Conservation (phyloP, 2,329 filamentous ascomycete genomes). For the Beauveria sp. region DNA sequence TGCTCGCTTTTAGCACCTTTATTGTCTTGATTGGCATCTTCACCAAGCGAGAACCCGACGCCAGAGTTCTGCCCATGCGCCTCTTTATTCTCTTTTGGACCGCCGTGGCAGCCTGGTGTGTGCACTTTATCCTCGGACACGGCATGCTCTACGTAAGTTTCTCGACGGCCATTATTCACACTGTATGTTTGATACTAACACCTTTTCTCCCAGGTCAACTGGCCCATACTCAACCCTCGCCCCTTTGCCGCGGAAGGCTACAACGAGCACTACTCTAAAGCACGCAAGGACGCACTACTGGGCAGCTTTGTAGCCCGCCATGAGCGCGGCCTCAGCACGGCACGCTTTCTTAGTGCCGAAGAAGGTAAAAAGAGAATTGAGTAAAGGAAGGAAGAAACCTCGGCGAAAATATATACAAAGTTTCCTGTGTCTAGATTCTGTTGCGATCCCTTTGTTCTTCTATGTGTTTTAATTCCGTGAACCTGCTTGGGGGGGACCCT, state of each 20-base stretch:
- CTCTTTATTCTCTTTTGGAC: slow-evolving; percentile 77
- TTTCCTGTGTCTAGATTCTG: neutral
- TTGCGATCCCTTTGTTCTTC: neutral
- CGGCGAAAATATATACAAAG: neutral
- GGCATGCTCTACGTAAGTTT: slow-evolving; percentile 88
- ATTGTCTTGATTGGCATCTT: slow-evolving; percentile 69
- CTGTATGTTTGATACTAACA: slow-evolving; percentile 15
- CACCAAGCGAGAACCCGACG: slow-evolving; percentile 62
- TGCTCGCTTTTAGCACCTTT: slow-evolving; percentile 79
- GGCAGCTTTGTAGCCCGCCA: slow-evolving; percentile 63
- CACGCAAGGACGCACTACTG: slow-evolving; percentile 73
- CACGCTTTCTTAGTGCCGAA: slow-evolving; percentile 75
- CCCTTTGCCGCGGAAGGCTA: slow-evolving; percentile 82
- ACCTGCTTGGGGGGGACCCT: neutral
- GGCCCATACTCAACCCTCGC: slow-evolving; percentile 91
- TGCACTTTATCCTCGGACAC: slow-evolving; percentile 71
- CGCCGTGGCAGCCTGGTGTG: slow-evolving; percentile 59
- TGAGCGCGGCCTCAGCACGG: slow-evolving; percentile 76
- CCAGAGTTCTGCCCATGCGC: slow-evolving; percentile 72
- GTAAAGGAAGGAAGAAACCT: slow-evolving; percentile 30
- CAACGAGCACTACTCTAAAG: slow-evolving; percentile 75
- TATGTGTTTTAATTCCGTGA: neutral
- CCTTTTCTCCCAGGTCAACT: slow-evolving; percentile 67
- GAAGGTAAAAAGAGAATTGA: slow-evolving; percentile 99
- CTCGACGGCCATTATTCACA: neutral